Evolutionary conservation across 1,284 basidiomycete species (phyloP), one percentile per base, ranked within the genome.

Genomic region (Moesziomyces aphidis): DNA sequence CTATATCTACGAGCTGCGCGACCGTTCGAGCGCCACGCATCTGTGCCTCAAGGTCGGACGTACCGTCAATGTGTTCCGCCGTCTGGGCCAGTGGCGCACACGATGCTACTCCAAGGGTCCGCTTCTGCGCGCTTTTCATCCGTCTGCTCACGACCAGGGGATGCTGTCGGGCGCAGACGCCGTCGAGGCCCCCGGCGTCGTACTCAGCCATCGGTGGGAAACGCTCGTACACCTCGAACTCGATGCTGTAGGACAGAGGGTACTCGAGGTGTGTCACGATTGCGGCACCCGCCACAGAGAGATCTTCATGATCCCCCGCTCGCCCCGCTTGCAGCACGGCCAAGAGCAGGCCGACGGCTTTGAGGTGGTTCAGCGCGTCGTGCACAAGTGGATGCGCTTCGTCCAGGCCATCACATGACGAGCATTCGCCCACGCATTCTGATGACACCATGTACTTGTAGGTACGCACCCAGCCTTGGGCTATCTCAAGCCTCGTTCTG

Each of bases 1-100:
- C 22, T 80, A 80, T 66, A 67, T 79, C 42, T 71, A 80, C 51
- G 77, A 78, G 54, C 66, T 80, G 8, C 50, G 59, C 7, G 73
- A 68, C 13, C 62, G 51, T 8, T 67, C 66, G 9, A 68, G 44
- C 5, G 11, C 24, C 0, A 55, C 54, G 3, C 68, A 72, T 28
- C 10, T 70, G 0, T 75, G 74, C 44, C 59, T 80, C 46, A 80
- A 80, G 46, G 69, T 80, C 3, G 78, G 78, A 1, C 55, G 78
- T 0, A 58, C 77, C 0, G 60, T 26, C 11, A 63, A 77, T n/a
- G 69, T 73, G 0, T 75, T 78, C 26, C 57, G 65, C 8, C 62
- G 78, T 1, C 55, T 78, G 24, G 58, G 55, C 3, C 51, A 80
- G 49, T 80, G 78, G 78, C 31, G 73, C 13, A 49, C 57, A 5